These are phyloP conservation scores for Neospermospora avenae DNA, from an alignment of 2,329 filamentous ascomycete species.

Conservation along the genomic window DNA sequence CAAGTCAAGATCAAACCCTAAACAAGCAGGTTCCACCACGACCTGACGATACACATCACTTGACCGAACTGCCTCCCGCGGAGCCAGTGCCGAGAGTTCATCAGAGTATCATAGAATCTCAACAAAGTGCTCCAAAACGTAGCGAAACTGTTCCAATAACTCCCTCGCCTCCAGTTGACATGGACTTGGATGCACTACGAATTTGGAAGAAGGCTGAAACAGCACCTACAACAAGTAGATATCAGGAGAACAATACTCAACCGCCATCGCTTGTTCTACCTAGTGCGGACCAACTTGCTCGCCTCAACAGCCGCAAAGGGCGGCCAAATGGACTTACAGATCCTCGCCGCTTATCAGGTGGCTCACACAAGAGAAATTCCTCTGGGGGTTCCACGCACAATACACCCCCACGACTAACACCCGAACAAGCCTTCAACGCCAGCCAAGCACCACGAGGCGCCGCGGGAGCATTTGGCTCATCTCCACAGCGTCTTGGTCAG, in stretches of 20 bases:
- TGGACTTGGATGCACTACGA: constrained; percentile 13
- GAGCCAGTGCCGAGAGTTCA: constrained; percentile 15
- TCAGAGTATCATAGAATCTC: constrained; percentile 16
- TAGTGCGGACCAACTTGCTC: constrained; percentile 31
- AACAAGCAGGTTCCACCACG: constrained; percentile 22
- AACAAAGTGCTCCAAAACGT: constrained; percentile 16
- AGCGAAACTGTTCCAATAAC: constrained; percentile 24
- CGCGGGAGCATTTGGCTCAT: constrained; percentile 13
- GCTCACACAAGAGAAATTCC: constrained; percentile 11
- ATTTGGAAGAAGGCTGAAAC: constrained; percentile 25
- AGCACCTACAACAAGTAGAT: constrained; percentile 16
- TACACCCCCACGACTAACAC: constrained; percentile 13
- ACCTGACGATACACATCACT: constrained; percentile 24
- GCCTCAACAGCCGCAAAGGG: constrained; percentile 33
- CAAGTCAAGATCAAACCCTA: neutral
- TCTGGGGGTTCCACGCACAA: constrained; percentile 18
- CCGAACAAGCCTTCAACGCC: constrained; percentile 15
- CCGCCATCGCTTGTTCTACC: constrained; percentile 18
- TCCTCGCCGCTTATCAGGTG: constrained; percentile 28
- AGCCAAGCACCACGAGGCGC: constrained; percentile 18
- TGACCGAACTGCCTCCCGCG: constrained; percentile 20
- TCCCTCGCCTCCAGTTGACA: constrained; percentile 5
- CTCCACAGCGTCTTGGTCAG: constrained; percentile 2
- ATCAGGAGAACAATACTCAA: neutral
- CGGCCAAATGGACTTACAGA: constrained; percentile 29